Evolutionary conservation across 2,329 filamentous ascomycete species (phyloP).

Genomic region (Aspergillus texensis): DNA sequence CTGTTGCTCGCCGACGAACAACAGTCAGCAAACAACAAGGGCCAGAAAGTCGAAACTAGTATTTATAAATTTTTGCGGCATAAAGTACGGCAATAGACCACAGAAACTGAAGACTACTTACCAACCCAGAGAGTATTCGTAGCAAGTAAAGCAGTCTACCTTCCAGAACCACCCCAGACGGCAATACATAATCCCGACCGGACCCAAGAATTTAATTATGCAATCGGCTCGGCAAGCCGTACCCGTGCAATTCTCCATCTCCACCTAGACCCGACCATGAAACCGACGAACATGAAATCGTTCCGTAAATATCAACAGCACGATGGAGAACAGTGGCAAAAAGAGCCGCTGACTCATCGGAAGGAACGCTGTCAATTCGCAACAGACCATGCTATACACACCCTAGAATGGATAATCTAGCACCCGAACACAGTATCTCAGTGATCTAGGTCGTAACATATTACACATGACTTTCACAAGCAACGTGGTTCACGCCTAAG

Average conservation of each 20-base stretch:
- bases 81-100: neutral
- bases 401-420: neutral
- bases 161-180: too few relatives aligned
- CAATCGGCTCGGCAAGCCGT: neutral
- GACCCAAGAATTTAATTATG: too few relatives aligned
- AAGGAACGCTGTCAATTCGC: neutral
- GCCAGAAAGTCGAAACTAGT: too few relatives aligned
- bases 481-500: neutral
- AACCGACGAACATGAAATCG: neutral
- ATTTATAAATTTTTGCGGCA: neutral
- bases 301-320: neutral
- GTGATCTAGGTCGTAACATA: neutral
- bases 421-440: neutral
- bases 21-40: too few relatives aligned
- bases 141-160: neutral
- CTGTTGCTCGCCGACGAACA: too few relatives aligned
- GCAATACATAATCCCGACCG: neutral
- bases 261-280: neutral
- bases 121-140: neutral
- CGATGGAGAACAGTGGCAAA: neutral
- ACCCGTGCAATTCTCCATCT: neutral
- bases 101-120: neutral
- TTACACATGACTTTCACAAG: neutral
- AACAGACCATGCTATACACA: neutral
- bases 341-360: neutral